Evolutionary conservation across 2,329 filamentous ascomycete species (phyloP).

Genomic region (Apiospora pterosperma): DNA sequence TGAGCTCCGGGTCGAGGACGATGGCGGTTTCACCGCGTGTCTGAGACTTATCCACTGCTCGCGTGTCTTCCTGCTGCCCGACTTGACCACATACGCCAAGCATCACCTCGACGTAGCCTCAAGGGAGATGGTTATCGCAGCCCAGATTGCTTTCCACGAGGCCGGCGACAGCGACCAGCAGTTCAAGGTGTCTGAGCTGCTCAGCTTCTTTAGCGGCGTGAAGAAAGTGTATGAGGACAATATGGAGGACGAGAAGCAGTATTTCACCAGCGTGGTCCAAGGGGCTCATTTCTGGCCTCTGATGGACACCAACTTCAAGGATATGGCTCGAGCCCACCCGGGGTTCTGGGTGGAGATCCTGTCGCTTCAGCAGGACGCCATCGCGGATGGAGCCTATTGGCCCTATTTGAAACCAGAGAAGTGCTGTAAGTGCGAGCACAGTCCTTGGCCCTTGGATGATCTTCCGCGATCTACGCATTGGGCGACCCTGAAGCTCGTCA

Average conservation of each 20-base stretch:
- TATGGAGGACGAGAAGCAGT: background rate
- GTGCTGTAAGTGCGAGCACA: background rate
- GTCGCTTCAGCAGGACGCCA: background rate
- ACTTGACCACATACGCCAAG: background rate
- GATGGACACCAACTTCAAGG: background rate
- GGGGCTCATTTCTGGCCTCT: background rate
- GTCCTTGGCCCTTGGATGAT: background rate
- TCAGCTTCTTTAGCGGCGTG: background rate
- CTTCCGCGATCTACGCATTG: background rate
- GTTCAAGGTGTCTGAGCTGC: background rate
- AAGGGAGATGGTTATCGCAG: background rate
- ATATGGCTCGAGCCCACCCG: background rate
- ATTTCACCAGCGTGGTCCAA: background rate
- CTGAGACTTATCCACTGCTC: background rate
- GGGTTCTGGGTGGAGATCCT: background rate
- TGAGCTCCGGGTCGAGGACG: background rate
- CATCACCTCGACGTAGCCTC: background rate
- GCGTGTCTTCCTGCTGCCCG: background rate
- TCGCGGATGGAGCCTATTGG: background rate
- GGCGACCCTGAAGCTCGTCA: background rate
- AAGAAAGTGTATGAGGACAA: background rate
- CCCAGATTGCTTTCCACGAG: background rate
- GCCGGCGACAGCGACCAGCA: background rate
- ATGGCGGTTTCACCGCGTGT: background rate
- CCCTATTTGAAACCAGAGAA: background rate